A percentile compares a stretch with the other conserved stretches of the same genome.
phyloP scores from a whole-genome alignment of 2,329 filamentous ascomycete genomes.

The Colletotrichum sp. region DNA sequence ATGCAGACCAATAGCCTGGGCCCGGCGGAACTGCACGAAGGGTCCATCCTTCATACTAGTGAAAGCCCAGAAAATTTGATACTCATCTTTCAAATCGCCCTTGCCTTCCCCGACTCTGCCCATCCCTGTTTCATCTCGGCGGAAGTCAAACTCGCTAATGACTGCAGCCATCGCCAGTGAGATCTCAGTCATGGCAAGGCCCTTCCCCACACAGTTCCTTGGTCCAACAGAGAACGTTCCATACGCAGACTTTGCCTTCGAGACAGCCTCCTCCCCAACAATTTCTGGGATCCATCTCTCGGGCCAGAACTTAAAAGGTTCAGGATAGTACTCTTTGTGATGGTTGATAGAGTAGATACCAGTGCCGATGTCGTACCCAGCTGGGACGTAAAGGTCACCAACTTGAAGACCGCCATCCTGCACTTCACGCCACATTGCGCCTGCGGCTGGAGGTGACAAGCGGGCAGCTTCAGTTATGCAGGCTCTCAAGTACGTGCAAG shows the following conservation, averaged over 20 bases:
- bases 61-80: conserved; percentile 2
- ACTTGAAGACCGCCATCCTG: neutral
- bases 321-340: neutral
- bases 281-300: neutral
- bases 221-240: neutral
- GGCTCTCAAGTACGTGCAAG: neutral
- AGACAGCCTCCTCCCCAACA: neutral
- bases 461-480: neutral
- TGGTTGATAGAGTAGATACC: conserved; percentile 8
- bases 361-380: neutral
- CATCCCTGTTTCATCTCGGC: neutral
- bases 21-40: neutral
- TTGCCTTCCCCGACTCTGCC: conserved; percentile 1
- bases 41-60: conserved; percentile 7
- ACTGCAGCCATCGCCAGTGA: conserved; percentile 1
- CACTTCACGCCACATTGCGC: neutral
- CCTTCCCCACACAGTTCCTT: conserved; percentile 3
- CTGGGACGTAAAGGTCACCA: neutral
- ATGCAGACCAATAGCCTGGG: neutral
- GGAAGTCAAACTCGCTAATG: conserved; percentile 3
- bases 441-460: neutral
- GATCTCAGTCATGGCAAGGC: conserved; percentile 5
- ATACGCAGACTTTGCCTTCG: neutral
- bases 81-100: neutral
- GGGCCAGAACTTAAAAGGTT: neutral